Base-by-base conservation (phyloP, 2,329 filamentous ascomycete species). In the Colletotrichum falcatum region DNA sequence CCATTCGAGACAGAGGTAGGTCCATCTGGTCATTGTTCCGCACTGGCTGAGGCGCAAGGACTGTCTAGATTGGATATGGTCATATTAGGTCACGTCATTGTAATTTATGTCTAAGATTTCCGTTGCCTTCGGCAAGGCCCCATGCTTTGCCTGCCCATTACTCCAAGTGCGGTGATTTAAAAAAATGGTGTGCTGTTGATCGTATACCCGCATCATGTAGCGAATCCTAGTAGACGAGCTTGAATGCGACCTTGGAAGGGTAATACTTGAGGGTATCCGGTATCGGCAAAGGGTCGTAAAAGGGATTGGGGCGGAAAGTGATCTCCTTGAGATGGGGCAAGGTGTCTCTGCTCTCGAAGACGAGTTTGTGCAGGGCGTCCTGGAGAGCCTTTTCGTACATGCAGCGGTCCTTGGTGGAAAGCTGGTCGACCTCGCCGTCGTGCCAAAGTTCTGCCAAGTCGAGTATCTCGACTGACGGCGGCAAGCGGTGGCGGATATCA, bases 341-440 rank as follows among this genome's bases (percentile, higher is more conserved):
- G 2, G 28, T 2, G 3, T 61, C 51, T n/a, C 60, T 64, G 26
- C 65, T 71, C 18, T 55, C 60, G 16, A 71, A 65, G 1, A 83
- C 79, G 0, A 77, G 82, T 7, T 78, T 75, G 1, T 74, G 48
- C 46, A 83, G 65, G 1, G 74, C 76, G 0, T 65, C 53, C 49
- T 84, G 83, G 2, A 83, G 69, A 11, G 74, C 65, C 5, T 75
- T 55, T 2, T 78, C 76, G 65, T 81, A 82, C 4, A 56, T 37
- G 39, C 33, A 20, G 9, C 69, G 69, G 23, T 63, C 55, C 37
- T 55, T 59, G 23, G 28, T 4, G 11, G 65, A 60, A 5, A 71
- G 35, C 48, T 60, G 62, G 54, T 64, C 65, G 3, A 65, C 58
- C 42, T 71, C 69, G n/a, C 60, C 60, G 2, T 71, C 69, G 37